Percentiles rank a stretch among this genome's conserved stretches.
These are phyloP conservation scores for Pterocarpus santalinus DNA, from an alignment of 306 rosid species.

Conservation along the genomic window DNA sequence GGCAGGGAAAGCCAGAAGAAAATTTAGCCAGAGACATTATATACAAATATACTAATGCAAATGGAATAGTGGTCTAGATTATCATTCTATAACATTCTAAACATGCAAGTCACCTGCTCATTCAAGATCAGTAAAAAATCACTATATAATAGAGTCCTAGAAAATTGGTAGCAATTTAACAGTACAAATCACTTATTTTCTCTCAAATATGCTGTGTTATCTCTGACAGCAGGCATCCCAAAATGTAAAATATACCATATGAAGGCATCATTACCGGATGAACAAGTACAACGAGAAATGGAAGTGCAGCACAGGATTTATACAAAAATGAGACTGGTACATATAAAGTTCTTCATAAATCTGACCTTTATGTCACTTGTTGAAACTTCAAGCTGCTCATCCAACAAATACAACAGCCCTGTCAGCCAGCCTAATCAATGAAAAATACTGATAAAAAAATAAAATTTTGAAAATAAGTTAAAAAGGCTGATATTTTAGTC, in stretches of 20 bases:
- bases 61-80: conserved; percentile 1
- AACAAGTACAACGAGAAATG: background rate
- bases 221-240: conserved; percentile 19
- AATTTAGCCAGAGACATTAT: conserved; percentile 25
- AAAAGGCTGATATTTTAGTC: background rate
- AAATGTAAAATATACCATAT: conserved; percentile 29
- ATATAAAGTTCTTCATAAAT: conserved; percentile 40
- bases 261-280: background rate
- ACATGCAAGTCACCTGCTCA: conserved; percentile 16
- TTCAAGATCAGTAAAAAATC: conserved; percentile 22
- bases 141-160: conserved; percentile 1
- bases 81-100: conserved; percentile 8
- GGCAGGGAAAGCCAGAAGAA: conserved; percentile 21
- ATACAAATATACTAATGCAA: conserved; percentile 23
- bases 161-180: conserved; percentile 20
- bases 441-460: conserved; percentile 68
- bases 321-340: conserved; percentile 25
- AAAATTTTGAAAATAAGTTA: conserved; percentile 52
- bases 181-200: conserved; percentile 26
- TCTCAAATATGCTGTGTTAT: conserved; percentile 5
- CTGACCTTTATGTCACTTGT: conserved; percentile 76
- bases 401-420: conserved; percentile 88
- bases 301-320: conserved; percentile 22
- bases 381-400: conserved; percentile 83
- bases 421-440: conserved; percentile 95